phyloP scores from a whole-genome alignment of 164 flowering plant genomes.

The Santalum album region DNA sequence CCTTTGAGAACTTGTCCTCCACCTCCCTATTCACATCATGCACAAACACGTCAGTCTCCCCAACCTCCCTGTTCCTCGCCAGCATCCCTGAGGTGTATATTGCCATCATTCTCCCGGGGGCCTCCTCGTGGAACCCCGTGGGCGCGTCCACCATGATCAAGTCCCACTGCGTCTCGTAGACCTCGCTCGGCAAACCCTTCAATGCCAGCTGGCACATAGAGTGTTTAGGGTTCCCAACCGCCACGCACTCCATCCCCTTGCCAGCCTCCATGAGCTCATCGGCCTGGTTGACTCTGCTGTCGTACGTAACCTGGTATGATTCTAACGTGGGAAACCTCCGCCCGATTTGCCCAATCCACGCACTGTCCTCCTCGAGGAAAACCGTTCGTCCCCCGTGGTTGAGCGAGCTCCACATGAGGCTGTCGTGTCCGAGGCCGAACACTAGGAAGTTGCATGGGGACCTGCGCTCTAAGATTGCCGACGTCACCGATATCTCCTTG shows the following conservation, averaged over 20 bases:
- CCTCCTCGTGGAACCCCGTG: conserved; percentile 69
- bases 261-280: conserved; percentile 46
- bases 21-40: conserved; percentile 81
- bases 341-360: conserved; percentile 57
- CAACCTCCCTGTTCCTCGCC: conserved; percentile 63
- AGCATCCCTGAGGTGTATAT: conserved; percentile 84
- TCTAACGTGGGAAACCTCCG: conserved; percentile 46
- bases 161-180: conserved; percentile 73
- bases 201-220: conserved; percentile 54
- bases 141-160: conserved; percentile 95
- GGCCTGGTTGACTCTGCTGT: conserved; percentile 54
- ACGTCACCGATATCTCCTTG: conserved; percentile 51
- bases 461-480: conserved; percentile 32
- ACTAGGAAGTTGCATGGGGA: conserved; percentile 92
- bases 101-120: conserved; percentile 89
- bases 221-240: conserved; percentile 32
- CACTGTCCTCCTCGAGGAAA: conserved; percentile 73
- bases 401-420: conserved; percentile 74
- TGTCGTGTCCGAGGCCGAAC: conserved; percentile 88
- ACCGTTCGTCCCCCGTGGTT: conserved; percentile 74
- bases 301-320: conserved; percentile 57
- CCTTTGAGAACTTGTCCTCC: conserved; percentile 67
- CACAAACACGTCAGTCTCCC: conserved; percentile 82
- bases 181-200: conserved; percentile 50
- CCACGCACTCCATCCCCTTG: conserved; percentile 37